Evolutionary conservation across 352 stramenopile species (phyloP), one percentile per base, ranked within the genome.

Genomic region (Blastocystis sp.): DNA sequence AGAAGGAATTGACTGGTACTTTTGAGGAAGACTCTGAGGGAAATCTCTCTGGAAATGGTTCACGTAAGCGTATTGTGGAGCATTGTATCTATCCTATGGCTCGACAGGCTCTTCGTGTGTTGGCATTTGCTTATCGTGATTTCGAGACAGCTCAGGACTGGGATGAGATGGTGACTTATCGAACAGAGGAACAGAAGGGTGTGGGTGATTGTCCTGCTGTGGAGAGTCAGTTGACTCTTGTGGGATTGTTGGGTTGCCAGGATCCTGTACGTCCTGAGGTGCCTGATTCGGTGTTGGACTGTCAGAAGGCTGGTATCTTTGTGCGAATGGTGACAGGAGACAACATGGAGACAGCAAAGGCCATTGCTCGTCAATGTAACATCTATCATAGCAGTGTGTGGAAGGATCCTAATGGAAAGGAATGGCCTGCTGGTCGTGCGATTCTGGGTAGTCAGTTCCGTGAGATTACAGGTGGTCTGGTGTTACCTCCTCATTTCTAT

Each of bases 251-350:
- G 54, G 96, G 95, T 80, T 98, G 98, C 85, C 92, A 97, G 88
- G 96, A 99, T 89, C 96, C 96, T 3, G 91, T 98, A 54, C 93
- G 95, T 21, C 90, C 91, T 0, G 95, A 98, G 88, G 95, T 98
- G 37, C 92, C 93, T 29, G 92, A 96, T 57, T 92, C 95, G 12
- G 96, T 99, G 35, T 90, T 90, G 19, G 93, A 93, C 58, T 99
- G 96, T 90, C 94, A 96, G 88, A 90, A 91, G 19, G 95, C 96
- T 6, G 96, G 96, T 35, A 98, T 99, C 88, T 96, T 97, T 89
- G 96, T 99, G 54, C 94, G 95, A 46, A 99, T 99, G 95, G 95
- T 98, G 83, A 99, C 96, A 5, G 96, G 96, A 71, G 96, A 99
- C 90, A 98, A 98, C 87, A 95, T 98, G 74, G 92, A 97, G 78